Conservation (phyloP, 2,329 filamentous ascomycete species). For the Thelonectria rubi region DNA sequence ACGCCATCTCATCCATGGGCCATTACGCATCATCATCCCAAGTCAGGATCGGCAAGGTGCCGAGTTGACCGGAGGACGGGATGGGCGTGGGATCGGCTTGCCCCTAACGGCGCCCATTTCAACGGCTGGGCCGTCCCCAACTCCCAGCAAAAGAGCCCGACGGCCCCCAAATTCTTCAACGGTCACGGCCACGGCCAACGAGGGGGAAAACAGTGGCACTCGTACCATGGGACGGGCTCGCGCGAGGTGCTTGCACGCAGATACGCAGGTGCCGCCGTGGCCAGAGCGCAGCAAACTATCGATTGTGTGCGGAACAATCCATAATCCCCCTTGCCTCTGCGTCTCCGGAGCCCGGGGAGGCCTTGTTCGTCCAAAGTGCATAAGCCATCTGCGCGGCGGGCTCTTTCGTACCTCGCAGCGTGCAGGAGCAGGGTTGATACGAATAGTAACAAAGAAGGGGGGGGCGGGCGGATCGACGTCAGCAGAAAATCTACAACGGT, state of each 20-base stretch:
- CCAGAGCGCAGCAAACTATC: conserved; percentile 31
- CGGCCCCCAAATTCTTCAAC: conserved; percentile 28
- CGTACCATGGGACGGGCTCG: neutral
- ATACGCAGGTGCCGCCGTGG: conserved; percentile 35
- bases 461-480: conserved; percentile 24
- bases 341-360: neutral
- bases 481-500: conserved; percentile 23
- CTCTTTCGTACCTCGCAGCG: conserved; percentile 1
- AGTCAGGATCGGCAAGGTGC: conserved; percentile 17
- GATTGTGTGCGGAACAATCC: conserved; percentile 19
- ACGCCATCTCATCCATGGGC: conserved; percentile 14
- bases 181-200: no score
- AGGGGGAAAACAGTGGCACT: no score
- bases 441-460: conserved; percentile 24
- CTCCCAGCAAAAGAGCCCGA: conserved; percentile 15
- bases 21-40: conserved; percentile 1
- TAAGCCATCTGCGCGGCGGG: neutral
- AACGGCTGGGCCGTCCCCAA: conserved; percentile 8
- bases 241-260: conserved; percentile 37
- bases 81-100: conserved; percentile 18
- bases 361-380: conserved; percentile 1
- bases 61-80: conserved; percentile 11
- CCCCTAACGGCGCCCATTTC: conserved; percentile 10
- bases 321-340: neutral
- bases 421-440: conserved; percentile 20